Conservation (phyloP, 768 basidiomycete species). For the Hemileccinum rubropunctum region DNA sequence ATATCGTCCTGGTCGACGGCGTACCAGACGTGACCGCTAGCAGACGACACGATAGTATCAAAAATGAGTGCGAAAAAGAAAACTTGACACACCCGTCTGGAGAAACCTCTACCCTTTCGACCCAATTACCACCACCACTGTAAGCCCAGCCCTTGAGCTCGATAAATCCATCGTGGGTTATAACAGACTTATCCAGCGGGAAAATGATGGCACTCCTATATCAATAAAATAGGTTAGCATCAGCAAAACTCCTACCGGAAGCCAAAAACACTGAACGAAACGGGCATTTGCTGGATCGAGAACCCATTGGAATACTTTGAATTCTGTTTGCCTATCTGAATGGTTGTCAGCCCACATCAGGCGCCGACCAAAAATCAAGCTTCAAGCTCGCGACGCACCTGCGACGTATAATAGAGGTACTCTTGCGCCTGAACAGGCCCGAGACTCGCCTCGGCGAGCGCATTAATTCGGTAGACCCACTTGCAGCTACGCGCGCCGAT, state of each 20-base stretch:
- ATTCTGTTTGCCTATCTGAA: slow-evolving; percentile 44
- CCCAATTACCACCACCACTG: slow-evolving; percentile 51
- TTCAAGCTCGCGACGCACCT: slow-evolving; percentile 43
- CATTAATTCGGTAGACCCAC: slow-evolving; percentile 53
- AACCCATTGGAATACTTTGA: slow-evolving; percentile 51
- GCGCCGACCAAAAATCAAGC: no score
- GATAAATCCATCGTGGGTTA: slow-evolving; percentile 49
- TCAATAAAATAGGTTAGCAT: background rate
- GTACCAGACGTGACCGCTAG: slow-evolving; percentile 17
- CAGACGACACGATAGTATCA: background rate
- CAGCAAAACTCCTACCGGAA: background rate
- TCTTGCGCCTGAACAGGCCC: slow-evolving; percentile 54
- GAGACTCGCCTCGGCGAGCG: slow-evolving; percentile 44
- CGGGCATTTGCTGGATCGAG: slow-evolving; percentile 57
- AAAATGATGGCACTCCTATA: slow-evolving; percentile 14
- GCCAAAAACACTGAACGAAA: slow-evolving; percentile 41
- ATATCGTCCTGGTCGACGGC: slow-evolving; percentile 12
- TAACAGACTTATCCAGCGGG: slow-evolving; percentile 37
- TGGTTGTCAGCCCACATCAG: background rate
- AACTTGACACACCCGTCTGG: slow-evolving; percentile 5
- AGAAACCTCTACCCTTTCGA: slow-evolving; percentile 55
- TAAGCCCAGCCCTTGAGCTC: slow-evolving; percentile 44
- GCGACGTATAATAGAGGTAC: slow-evolving; percentile 50
- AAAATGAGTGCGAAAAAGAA: background rate
- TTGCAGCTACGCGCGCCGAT: slow-evolving; percentile 55